These are phyloP conservation scores for Solanum tarijense DNA, from an alignment of 257 asterid species.

Conservation along the genomic window DNA sequence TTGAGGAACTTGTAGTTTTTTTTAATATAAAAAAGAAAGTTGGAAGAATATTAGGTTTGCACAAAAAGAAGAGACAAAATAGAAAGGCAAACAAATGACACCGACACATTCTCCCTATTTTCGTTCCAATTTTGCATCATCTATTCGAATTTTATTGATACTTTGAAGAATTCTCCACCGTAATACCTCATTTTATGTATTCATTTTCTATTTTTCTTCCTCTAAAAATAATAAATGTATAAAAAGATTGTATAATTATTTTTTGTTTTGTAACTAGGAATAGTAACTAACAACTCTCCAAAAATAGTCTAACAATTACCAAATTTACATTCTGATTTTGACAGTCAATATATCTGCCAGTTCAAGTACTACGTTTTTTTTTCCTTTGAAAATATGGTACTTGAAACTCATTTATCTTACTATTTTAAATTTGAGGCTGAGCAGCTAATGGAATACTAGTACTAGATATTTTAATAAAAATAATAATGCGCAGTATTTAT, in stretches of 20 bases:
- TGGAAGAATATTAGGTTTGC: conserved; percentile 17
- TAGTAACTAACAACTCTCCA: background rate
- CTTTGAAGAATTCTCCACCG: background rate
- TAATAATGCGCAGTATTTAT: background rate
- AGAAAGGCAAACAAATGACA: conserved; percentile 14
- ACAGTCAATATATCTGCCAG: background rate
- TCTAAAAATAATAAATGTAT: background rate
- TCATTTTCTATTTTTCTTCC: background rate
- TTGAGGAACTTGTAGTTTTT: background rate
- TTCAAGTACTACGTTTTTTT: background rate
- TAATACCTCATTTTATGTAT: background rate
- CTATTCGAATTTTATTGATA: background rate
- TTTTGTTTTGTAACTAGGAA: background rate
- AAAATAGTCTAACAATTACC: background rate
- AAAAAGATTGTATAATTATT: background rate
- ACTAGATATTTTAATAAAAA: background rate
- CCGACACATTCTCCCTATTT: conserved; percentile 12
- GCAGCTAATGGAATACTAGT: background rate
- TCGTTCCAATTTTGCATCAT: background rate
- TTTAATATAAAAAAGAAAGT: background rate
- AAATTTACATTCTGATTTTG: background rate
- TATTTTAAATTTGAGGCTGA: background rate
- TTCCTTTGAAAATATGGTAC: background rate
- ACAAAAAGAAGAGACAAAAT: conserved; percentile 16
- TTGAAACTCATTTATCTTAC: background rate